Evolutionary conservation across 495 filamentous ascomycete species (phyloP).

Genomic region (Barbatosphaeria neglecta): DNA sequence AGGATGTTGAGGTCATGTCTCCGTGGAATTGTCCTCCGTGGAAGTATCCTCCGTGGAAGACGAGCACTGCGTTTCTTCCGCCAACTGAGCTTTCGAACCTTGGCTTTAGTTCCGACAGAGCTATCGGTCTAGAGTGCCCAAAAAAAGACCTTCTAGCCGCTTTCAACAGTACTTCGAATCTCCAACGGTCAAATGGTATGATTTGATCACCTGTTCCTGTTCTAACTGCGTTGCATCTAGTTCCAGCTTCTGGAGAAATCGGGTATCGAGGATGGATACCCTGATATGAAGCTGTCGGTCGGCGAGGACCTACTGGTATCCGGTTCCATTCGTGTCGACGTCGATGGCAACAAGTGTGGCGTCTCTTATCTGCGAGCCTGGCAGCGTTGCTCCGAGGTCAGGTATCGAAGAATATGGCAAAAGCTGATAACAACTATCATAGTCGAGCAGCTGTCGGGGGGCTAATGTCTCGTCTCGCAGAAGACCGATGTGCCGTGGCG

Average conservation of each 20-base stretch:
- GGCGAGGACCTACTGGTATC: constrained; percentile 4
- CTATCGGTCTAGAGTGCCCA: constrained; percentile 6
- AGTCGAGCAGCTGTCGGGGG: constrained; percentile 10
- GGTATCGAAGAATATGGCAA: neutral
- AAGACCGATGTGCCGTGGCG: neutral
- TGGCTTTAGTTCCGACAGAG: constrained; percentile 4
- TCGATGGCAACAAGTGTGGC: constrained; percentile 8
- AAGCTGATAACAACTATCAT: neutral
- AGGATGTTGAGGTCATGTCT: constrained; percentile 5
- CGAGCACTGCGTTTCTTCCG: constrained; percentile 6
- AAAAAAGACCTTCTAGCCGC: constrained; percentile 6
- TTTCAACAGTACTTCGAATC: constrained; percentile 7
- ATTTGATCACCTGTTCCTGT: constrained; percentile 7
- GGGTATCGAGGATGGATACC: constrained; percentile 11
- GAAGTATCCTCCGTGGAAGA: constrained; percentile 7
- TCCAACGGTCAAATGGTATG: constrained; percentile 12
- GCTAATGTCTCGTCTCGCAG: constrained; percentile 9
- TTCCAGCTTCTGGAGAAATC: constrained; percentile 1
- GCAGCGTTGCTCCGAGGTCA: neutral
- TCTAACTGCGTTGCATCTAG: neutral
- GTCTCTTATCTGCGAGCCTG: constrained; percentile 9
- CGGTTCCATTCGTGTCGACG: constrained; percentile 8
- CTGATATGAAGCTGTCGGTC: constrained; percentile 9
- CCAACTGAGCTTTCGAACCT: constrained; percentile 2
- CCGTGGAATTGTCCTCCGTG: too few species aligned